phyloP scores from a whole-genome alignment of 352 stramenopile species.

The Phytophthora boehmeriae region DNA sequence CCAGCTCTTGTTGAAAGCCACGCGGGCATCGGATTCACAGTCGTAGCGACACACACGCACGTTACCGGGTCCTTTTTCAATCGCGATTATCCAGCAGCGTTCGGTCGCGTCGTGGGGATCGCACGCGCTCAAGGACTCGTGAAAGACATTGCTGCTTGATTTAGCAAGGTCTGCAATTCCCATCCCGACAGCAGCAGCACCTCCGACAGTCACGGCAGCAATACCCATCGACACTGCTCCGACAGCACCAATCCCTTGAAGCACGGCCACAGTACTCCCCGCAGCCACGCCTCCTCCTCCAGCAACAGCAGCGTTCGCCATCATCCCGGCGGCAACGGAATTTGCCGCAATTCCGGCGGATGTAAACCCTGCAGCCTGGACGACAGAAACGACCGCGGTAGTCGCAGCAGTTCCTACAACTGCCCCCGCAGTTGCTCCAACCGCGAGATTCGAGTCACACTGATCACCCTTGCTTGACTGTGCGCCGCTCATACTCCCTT shows the following conservation, averaged over 20 bases:
- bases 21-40: constrained; percentile 12
- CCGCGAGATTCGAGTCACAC: constrained; percentile 59
- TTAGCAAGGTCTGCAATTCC: constrained; percentile 2
- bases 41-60: constrained; percentile 22
- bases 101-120: constrained; percentile 9
- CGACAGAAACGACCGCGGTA: not conserved
- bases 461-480: constrained; percentile 38
- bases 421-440: constrained; percentile 61
- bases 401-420: not conserved
- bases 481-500: constrained; percentile 52
- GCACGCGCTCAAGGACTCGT: constrained; percentile 17
- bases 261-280: not conserved
- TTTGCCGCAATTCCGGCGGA: not conserved
- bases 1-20: constrained; percentile 21
- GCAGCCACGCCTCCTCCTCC: not conserved
- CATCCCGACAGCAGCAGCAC: not conserved
- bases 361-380: not conserved
- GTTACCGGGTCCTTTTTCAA: constrained; percentile 26
- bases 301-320: not conserved
- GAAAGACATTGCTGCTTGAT: constrained; percentile 1
- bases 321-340: not conserved
- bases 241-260: constrained; percentile 1
- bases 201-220: constrained; percentile 5
- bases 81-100: constrained; percentile 19
- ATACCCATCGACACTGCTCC: constrained; percentile 2